phyloP scores from a whole-genome alignment of 192 early-diverging fungal species.

The Haplosporangium gracile region DNA sequence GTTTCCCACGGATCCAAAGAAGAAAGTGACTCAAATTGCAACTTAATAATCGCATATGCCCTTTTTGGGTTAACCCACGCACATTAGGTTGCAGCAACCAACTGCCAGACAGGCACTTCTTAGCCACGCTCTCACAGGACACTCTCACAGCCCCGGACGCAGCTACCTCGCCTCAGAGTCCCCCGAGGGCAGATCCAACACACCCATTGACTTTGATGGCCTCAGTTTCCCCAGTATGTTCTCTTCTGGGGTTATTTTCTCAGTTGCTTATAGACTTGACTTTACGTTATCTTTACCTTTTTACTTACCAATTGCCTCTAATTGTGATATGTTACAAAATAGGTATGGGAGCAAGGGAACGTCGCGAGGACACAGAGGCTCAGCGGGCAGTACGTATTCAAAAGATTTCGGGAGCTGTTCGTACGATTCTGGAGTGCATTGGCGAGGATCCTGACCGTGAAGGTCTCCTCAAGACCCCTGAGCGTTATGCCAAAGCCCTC shows the following conservation, averaged over 20 bases:
- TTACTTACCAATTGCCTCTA: neutral
- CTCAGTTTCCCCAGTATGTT: constrained; percentile 88
- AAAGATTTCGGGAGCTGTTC: constrained; percentile 89
- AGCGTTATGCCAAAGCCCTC: constrained; percentile 96
- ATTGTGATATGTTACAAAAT: neutral
- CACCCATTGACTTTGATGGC: constrained; percentile 77
- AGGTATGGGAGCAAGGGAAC: constrained; percentile 85
- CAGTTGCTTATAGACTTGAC: neutral
- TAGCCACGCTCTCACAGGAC: constrained; percentile 30
- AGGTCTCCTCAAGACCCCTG: constrained; percentile 95
- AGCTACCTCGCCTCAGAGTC: constrained; percentile 23
- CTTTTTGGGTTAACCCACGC: neutral
- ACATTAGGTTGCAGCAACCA: constrained; percentile 5
- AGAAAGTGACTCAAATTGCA: neutral
- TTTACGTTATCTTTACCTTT: neutral
- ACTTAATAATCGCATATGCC: constrained; percentile 8
- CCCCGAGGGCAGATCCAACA: constrained; percentile 19
- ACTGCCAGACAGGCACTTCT: constrained; percentile 20
- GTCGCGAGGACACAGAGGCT: constrained; percentile 84
- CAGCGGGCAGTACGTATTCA: constrained; percentile 76
- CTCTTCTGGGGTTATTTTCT: neutral
- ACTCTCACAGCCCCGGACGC: constrained; percentile 11
- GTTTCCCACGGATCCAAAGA: constrained; percentile 22
- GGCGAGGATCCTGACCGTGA: constrained; percentile 97
- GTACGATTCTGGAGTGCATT: constrained; percentile 90